Conservation (phyloP, 1,284 basidiomycete species). For the Takashimella tepidaria region DNA sequence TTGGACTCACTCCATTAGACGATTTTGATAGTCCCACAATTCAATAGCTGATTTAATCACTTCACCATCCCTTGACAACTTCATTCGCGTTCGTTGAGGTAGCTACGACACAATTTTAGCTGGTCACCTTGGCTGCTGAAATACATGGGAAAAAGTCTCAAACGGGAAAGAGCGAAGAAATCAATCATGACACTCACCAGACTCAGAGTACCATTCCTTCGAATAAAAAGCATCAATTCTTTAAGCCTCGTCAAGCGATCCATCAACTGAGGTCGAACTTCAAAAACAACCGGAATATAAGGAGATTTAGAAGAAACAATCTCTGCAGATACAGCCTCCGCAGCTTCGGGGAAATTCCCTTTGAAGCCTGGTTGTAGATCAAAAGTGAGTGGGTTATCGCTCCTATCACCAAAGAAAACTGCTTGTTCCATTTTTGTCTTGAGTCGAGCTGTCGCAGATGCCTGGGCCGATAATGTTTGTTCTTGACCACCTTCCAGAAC, state of each 20-base stretch:
- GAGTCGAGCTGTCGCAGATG: constrained; percentile 40
- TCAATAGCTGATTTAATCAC: constrained; percentile 75
- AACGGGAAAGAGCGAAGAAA: neutral
- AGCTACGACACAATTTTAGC: constrained; percentile 54
- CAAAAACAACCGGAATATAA: constrained; percentile 69
- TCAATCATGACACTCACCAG: constrained; percentile 53
- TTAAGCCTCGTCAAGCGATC: constrained; percentile 69
- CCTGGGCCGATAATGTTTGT: constrained; percentile 9
- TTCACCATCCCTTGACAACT: constrained; percentile 79
- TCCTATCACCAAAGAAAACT: constrained; percentile 53
- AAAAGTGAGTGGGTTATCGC: constrained; percentile 53
- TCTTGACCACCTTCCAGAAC: constrained; percentile 20
- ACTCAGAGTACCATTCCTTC: constrained; percentile 68
- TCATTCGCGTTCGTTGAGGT: constrained; percentile 69
- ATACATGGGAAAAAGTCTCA: no score
- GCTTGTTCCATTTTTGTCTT: constrained; percentile 54
- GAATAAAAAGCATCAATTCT: constrained; percentile 81
- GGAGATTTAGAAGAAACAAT: constrained; percentile 52
- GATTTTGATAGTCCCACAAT: constrained; percentile 77
- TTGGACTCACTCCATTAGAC: constrained; percentile 43
- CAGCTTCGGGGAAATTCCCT: constrained; percentile 52
- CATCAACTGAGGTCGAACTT: constrained; percentile 72
- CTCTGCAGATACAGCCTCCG: constrained; percentile 50
- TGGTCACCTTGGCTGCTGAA: neutral
- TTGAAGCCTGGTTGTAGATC: constrained; percentile 46